phyloP scores from a whole-genome alignment of 768 basidiomycete species.

The Xerocomellus dryophilus region DNA sequence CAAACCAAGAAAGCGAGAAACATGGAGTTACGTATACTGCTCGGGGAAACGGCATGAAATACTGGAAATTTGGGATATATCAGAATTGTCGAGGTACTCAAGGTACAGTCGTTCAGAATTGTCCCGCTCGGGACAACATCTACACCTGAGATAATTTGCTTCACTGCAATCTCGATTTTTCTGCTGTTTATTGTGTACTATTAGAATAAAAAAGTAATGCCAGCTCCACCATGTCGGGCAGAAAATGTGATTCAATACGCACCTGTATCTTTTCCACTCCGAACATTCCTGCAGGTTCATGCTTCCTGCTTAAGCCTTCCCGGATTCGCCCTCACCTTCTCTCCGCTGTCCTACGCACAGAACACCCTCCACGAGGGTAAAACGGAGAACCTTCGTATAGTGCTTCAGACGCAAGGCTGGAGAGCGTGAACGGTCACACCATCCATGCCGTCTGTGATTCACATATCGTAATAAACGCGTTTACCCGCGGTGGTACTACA shows the following conservation, averaged over 20 bases:
- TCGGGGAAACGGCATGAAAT: constrained; percentile 7
- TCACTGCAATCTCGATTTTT: constrained; percentile 78
- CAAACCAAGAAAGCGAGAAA: constrained; percentile 8
- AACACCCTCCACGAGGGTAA: constrained; percentile 63
- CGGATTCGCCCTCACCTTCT: constrained; percentile 50
- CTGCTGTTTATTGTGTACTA: constrained; percentile 77
- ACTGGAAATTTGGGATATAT: background rate
- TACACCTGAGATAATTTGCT: constrained; percentile 71
- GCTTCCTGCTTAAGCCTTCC: constrained; percentile 60
- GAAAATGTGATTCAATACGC: constrained; percentile 24
- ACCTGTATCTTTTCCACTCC: constrained; percentile 69
- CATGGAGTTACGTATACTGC: constrained; percentile 8
- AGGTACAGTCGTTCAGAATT: constrained; percentile 39
- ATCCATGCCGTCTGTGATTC: constrained; percentile 68
- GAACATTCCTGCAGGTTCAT: constrained; percentile 72
- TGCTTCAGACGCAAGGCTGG: constrained; percentile 48
- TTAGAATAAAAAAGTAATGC: background rate
- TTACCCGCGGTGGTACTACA: constrained; percentile 64
- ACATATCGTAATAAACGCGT: background rate
- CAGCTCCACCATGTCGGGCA: background rate
- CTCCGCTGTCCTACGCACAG: constrained; percentile 73
- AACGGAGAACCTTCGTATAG: constrained; percentile 73
- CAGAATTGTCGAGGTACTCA: background rate
- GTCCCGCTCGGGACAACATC: constrained; percentile 68
- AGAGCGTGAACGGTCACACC: constrained; percentile 72